phyloP scores from a whole-genome alignment of 2,329 filamentous ascomycete genomes.

The Exophiala dermatitidis region DNA sequence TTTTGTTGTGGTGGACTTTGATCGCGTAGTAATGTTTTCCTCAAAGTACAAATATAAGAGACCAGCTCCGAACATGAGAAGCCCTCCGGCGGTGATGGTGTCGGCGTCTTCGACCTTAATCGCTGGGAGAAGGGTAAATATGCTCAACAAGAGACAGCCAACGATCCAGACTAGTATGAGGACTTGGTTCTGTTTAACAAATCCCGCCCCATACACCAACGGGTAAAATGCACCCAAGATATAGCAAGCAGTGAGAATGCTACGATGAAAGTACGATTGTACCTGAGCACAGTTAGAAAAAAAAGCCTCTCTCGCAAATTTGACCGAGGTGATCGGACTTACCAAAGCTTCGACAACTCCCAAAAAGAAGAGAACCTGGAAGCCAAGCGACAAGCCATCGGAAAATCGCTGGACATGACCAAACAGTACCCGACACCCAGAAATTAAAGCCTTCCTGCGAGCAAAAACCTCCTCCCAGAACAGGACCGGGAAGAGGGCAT shows the following conservation, averaged over 20 bases:
- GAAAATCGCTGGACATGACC: slow-evolving; percentile 57
- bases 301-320: not conserved
- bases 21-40: slow-evolving; percentile 48
- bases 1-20: slow-evolving; percentile 28
- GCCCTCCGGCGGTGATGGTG: slow-evolving; percentile 70
- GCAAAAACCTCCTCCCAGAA: slow-evolving; percentile 97
- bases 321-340: slow-evolving; percentile 16
- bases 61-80: slow-evolving; percentile 69
- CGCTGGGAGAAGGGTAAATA: slow-evolving; percentile 80
- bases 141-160: slow-evolving; percentile 76
- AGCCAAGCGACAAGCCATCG: slow-evolving; percentile 50
- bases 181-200: slow-evolving; percentile 58
- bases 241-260: slow-evolving; percentile 78
- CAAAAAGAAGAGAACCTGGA: slow-evolving; percentile 63
- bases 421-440: slow-evolving; percentile 63
- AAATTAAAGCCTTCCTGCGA: slow-evolving; percentile 59
- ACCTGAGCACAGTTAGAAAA: slow-evolving; percentile 49
- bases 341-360: slow-evolving; percentile 72
- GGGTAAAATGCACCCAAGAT: slow-evolving; percentile 74
- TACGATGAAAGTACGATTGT: slow-evolving; percentile 82
- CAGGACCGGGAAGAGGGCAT: slow-evolving; percentile 82
- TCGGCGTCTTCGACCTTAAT: slow-evolving; percentile 72
- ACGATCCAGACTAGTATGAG: slow-evolving; percentile 65
- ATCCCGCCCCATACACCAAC: slow-evolving; percentile 61
- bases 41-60: slow-evolving; percentile 74